Evolutionary conservation across 305 asterid species (phyloP).

Genomic region (Fraxinus latifolia): DNA sequence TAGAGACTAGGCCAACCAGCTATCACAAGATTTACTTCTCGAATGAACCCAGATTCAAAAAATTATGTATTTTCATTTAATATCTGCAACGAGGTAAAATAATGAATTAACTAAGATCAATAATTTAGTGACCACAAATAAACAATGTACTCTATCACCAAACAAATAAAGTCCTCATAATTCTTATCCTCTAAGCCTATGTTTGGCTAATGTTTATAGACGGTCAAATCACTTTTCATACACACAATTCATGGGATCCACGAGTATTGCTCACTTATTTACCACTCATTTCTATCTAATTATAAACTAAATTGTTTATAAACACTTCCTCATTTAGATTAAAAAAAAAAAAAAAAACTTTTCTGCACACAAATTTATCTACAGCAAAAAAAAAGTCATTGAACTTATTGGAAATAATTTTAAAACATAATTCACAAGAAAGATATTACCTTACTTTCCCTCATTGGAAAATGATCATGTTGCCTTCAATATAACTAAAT

Average conservation of each 20-base stretch:
- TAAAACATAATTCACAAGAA: not conserved
- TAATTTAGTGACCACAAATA: not conserved
- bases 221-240: not conserved
- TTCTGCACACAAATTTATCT: not conserved
- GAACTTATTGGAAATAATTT: not conserved
- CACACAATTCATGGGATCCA: not conserved
- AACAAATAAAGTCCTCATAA: not conserved
- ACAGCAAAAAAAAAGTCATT: not conserved
- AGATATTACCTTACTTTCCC: not conserved
- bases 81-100: not conserved
- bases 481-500: not conserved
- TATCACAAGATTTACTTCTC: not conserved
- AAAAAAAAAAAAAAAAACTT: not conserved
- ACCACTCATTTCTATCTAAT: not conserved
- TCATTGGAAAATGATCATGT: not conserved
- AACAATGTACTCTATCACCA: not conserved
- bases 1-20: not conserved
- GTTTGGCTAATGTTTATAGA: not conserved
- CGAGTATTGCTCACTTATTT: not conserved
- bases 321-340: not conserved
- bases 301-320: not conserved
- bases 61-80: not conserved
- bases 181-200: not conserved
- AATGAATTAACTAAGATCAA: not conserved
- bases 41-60: not conserved